Evolutionary conservation across 2,329 filamentous ascomycete species (phyloP), one percentile per base, ranked within the genome.

Genomic region (Orbilia javanica): DNA sequence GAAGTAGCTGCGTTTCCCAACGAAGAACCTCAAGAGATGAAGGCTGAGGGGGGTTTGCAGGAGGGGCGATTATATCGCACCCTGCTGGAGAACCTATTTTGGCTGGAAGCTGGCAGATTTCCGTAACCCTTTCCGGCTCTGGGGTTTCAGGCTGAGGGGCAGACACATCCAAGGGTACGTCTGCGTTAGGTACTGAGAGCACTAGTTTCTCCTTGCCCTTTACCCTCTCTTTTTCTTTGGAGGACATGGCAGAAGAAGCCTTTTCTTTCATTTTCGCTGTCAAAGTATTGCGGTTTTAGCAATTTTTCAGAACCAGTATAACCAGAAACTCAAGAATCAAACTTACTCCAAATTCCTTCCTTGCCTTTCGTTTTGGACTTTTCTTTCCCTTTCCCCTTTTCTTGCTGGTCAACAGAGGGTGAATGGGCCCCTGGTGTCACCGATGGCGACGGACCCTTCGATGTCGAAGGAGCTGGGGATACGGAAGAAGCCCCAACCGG

Each of bases 1-100:
- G 74, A 29, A 72, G 62, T 8, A 78, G 67, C 34, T 68, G 67
- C 7, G 74, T 63, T 57, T 78, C 74, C 74, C 74, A 78, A 34
- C 74, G 74, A 20, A 78, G 62, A 3, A 78, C 50, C 15, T 78
- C 67, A 15, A 78, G 44, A 13, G 73, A 71, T 11, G 66, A 71
- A 27, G 62, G 13, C 42, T 39, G 29, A 11, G 57, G 52, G n/a
- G 66, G 31, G 15, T 52, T 55, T 0, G 27, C 15, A 6, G 60
- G 22, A 10, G 65, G 36, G 15, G 65, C 71, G 13, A 70, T 42
- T n/a, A 42, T 36, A 65, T 71, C 73, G 20, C 66, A 66, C 6
- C 57, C 66, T 1, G 18, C 8, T 27, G 60, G 27, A 3, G 31
- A 57, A 39, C 22, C 39, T 6, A n/a, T 53, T 11, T 22, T 27